phyloP scores from a whole-genome alignment of 2,329 filamentous ascomycete species.

The Ascochyta clinopodiicola region DNA sequence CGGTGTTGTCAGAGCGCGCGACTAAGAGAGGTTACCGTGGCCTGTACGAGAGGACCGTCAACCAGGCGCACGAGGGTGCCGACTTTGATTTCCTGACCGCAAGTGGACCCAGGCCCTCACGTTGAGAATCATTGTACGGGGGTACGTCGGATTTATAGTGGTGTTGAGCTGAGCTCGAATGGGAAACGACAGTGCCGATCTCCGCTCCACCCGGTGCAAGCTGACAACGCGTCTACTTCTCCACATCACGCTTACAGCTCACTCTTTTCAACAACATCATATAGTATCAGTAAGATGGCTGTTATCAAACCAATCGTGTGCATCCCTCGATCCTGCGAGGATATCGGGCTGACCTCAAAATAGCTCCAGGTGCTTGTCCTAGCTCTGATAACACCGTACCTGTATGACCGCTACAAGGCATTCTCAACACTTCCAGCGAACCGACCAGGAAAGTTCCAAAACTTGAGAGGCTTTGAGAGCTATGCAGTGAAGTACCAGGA shows the following conservation, averaged over 20 bases:
- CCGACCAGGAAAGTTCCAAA: constrained; percentile 27
- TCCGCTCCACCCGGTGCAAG: background rate
- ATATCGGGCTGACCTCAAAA: background rate
- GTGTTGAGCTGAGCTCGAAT: background rate
- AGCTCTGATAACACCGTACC: constrained; percentile 27
- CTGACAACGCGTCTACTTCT: background rate
- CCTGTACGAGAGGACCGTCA: constrained; percentile 65
- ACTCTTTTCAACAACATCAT: background rate
- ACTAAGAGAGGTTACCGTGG: constrained; percentile 62
- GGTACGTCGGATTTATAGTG: background rate
- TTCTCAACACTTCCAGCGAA: constrained; percentile 29
- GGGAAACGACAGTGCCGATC: background rate
- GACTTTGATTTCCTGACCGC: constrained; percentile 66
- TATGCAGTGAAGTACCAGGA: constrained; percentile 46
- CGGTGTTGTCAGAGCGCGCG: constrained; percentile 8
- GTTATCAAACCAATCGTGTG: background rate
- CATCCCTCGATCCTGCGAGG: too few species aligned
- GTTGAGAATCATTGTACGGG: background rate
- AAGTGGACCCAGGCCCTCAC: constrained; percentile 14
- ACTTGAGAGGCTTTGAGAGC: constrained; percentile 31
- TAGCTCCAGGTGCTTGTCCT: constrained; percentile 18
- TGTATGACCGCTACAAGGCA: constrained; percentile 37
- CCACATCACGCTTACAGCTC: background rate
- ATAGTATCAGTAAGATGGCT: background rate
- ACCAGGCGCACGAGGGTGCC: constrained; percentile 64